Evolutionary conservation across 2,329 filamentous ascomycete genomes (phyloP).

Genomic region (Cladosporium sp.): DNA sequence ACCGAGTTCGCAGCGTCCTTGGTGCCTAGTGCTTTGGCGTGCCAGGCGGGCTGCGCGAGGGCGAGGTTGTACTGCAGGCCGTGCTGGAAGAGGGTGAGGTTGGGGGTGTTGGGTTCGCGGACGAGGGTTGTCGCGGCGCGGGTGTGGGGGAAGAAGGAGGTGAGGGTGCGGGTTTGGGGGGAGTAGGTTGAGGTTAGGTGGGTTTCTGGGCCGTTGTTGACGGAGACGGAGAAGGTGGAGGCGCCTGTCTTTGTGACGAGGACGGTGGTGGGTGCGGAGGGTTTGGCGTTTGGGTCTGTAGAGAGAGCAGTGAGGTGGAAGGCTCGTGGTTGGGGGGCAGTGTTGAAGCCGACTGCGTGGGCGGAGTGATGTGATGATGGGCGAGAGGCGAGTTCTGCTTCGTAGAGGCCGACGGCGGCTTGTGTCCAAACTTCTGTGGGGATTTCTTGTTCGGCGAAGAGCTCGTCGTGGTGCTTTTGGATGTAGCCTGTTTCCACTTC

Average conservation of each 20-base stretch:
- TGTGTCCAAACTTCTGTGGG: constrained; percentile 78
- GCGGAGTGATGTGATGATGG: constrained; percentile 29
- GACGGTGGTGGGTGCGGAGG: constrained; percentile 38
- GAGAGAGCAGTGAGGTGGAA: constrained; percentile 55
- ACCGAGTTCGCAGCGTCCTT: constrained; percentile 82
- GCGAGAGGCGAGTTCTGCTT: constrained; percentile 43
- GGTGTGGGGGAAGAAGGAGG: constrained; percentile 78
- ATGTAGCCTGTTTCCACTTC: constrained; percentile 97
- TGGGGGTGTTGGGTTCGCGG: constrained; percentile 57
- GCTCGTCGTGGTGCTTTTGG: constrained; percentile 75
- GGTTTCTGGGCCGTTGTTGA: constrained; percentile 35
- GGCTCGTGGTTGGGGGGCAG: constrained; percentile 59
- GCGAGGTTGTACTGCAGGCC: constrained; percentile 59
- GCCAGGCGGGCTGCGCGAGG: constrained; percentile 69
- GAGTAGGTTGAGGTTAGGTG: constrained; percentile 50
- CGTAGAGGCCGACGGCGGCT: constrained; percentile 71
- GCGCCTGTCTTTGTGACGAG: constrained; percentile 53
- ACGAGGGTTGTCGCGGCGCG: constrained; percentile 79
- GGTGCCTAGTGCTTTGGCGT: constrained; percentile 80
- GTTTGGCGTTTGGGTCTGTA: constrained; percentile 45
- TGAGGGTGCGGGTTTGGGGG: constrained; percentile 53
- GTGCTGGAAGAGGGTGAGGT: constrained; percentile 70
- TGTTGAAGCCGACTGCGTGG: constrained; percentile 58
- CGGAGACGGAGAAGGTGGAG: constrained; percentile 52
- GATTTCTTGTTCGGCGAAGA: constrained; percentile 67